Percentiles rank a stretch among this genome's conserved stretches.
These are phyloP conservation scores for Sonneratia caseolaris DNA, from an alignment of 345 rosid genomes.

Conservation along the genomic window DNA sequence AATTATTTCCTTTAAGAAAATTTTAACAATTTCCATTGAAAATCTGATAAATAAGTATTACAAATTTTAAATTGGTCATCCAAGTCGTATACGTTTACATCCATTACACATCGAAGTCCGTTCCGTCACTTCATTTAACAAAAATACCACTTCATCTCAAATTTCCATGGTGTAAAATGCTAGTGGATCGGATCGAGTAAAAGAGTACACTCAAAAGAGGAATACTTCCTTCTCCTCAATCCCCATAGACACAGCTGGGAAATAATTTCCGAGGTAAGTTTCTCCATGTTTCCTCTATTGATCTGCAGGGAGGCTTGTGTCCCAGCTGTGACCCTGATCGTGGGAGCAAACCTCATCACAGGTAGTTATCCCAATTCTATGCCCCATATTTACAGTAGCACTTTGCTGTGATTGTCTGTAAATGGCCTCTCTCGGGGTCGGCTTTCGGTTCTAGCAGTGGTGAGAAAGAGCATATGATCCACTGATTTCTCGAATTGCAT, in stretches of 20 bases:
- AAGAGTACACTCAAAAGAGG: neutral
- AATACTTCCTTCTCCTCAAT: neutral
- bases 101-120: too few species aligned
- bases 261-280: neutral
- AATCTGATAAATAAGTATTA: too few species aligned
- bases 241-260: too few species aligned
- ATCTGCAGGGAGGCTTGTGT: slow-evolving; percentile 24
- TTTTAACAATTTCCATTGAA: neutral
- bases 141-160: too few species aligned
- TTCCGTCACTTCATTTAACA: too few species aligned
- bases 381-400: too few species aligned
- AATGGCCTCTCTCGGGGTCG: neutral
- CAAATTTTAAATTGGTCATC: too few species aligned
- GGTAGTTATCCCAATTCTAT: neutral
- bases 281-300: neutral
- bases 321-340: slow-evolving; percentile 19
- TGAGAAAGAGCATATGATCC: neutral
- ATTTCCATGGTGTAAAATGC: too few species aligned
- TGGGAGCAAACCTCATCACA: slow-evolving; percentile 28
- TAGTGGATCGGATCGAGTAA: too few species aligned
- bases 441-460: neutral
- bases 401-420: neutral
- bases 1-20: neutral
- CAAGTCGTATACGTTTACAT: too few species aligned
- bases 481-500: neutral